phyloP scores from a whole-genome alignment of 2,329 filamentous ascomycete genomes.

The Microsporum audouinii region DNA sequence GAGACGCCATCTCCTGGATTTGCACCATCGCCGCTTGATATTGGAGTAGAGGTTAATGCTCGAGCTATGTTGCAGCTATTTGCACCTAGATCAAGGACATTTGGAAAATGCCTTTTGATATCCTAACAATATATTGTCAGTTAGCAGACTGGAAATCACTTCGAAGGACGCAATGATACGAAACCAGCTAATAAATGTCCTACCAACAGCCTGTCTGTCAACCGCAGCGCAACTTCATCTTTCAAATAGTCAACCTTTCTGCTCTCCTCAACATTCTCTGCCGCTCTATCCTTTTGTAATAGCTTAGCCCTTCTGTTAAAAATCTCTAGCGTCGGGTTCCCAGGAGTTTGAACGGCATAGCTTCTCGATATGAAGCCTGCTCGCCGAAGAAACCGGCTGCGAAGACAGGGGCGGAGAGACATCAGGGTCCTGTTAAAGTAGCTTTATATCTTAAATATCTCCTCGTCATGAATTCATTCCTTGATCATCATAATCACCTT shows the following conservation, averaged over 20 bases:
- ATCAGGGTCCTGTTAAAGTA: constrained; percentile 13
- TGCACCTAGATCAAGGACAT: constrained; percentile 82
- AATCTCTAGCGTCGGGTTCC: constrained; percentile 70
- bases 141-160: not conserved
- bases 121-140: constrained; percentile 45
- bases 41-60: constrained; percentile 56
- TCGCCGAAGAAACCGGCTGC: constrained; percentile 16
- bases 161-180: not conserved
- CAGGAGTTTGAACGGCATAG: constrained; percentile 69
- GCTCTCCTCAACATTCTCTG: constrained; percentile 55
- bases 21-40: constrained; percentile 7
- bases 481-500: not conserved
- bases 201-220: constrained; percentile 78
- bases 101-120: constrained; percentile 77
- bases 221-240: constrained; percentile 74
- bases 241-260: constrained; percentile 83
- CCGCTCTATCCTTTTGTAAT: constrained; percentile 81
- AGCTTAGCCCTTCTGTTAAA: constrained; percentile 85
- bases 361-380: constrained; percentile 27
- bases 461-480: not conserved
- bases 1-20: constrained; percentile 34
- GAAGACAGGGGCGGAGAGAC: constrained; percentile 17
- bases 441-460: not conserved
- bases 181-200: constrained; percentile 10
- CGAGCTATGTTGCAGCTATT: constrained; percentile 91